Conservation (phyloP, 768 basidiomycete genomes). For the Cystofilobasidium bisporidii region DNA sequence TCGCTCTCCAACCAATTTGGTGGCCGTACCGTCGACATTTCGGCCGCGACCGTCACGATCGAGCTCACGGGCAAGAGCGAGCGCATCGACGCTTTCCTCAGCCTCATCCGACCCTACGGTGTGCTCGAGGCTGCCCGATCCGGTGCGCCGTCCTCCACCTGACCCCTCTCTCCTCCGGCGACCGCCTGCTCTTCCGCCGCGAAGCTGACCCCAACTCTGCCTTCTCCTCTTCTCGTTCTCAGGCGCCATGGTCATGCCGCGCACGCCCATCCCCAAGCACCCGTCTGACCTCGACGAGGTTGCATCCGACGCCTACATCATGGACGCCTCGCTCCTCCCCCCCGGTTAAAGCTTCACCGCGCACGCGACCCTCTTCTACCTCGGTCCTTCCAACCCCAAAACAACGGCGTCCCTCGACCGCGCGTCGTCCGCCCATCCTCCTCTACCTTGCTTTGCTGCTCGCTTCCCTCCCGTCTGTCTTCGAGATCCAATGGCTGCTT, state of each 20-base stretch:
- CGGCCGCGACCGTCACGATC: conserved; percentile 87
- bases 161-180: background rate
- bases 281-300: conserved; percentile 51
- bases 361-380: background rate
- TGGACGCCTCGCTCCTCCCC: conserved; percentile 86
- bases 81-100: conserved; percentile 86
- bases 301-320: conserved; percentile 46
- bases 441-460: too few relatives aligned
- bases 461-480: too few relatives aligned
- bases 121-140: conserved; percentile 90
- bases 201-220: background rate
- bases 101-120: conserved; percentile 83
- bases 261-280: conserved; percentile 67
- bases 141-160: conserved; percentile 48
- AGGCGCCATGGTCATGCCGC: conserved; percentile 98
- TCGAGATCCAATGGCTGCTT: too few relatives aligned
- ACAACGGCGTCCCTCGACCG: too few relatives aligned
- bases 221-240: background rate
- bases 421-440: too few relatives aligned
- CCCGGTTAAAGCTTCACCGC: conserved; percentile 64
- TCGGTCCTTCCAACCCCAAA: too few relatives aligned
- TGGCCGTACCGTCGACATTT: conserved; percentile 86
- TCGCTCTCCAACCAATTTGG: conserved; percentile 79
- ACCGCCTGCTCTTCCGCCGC: background rate
- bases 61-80: conserved; percentile 88